These are phyloP conservation scores for Penicillium steckii DNA, from an alignment of 495 filamentous ascomycete species.

Conservation along the genomic window DNA sequence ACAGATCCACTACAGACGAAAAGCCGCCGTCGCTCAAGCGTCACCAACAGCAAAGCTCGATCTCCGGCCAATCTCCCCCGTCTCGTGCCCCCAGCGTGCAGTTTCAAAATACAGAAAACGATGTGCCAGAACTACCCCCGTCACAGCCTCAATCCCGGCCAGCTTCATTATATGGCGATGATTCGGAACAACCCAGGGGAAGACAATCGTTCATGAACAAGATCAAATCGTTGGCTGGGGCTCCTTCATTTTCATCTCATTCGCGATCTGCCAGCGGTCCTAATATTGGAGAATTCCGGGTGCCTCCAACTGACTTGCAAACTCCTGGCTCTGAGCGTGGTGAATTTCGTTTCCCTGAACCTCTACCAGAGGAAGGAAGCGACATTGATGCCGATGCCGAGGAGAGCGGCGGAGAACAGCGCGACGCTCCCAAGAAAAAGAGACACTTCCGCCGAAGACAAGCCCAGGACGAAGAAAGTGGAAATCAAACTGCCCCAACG, in stretches of 20 bases:
- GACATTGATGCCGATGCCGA: conserved; percentile 79
- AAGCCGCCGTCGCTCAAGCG: conserved; percentile 17
- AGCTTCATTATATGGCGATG: conserved; percentile 57
- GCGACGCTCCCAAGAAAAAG: conserved; percentile 45
- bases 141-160: conserved; percentile 55
- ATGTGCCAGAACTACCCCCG: conserved; percentile 40
- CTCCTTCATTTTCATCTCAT: conserved; percentile 40
- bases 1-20: conserved; percentile 25
- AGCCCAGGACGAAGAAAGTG: conserved; percentile 49
- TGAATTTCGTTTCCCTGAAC: conserved; percentile 53
- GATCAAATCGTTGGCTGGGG: conserved; percentile 57
- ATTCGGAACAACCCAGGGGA: conserved; percentile 51
- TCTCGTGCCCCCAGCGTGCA: conserved; percentile 62
- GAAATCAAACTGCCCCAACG: conserved; percentile 58
- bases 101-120: conserved; percentile 54
- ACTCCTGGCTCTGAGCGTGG: conserved; percentile 48
- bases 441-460: conserved; percentile 48
- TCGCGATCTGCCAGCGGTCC: conserved; percentile 43
- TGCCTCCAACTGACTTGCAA: conserved; percentile 24
- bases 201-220: conserved; percentile 66
- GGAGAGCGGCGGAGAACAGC: conserved; percentile 55
- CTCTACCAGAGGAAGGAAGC: conserved; percentile 60
- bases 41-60: conserved; percentile 27
- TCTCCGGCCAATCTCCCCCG: conserved; percentile 39
- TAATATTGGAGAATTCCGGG: conserved; percentile 33